Evolutionary conservation across 2,329 filamentous ascomycete species (phyloP).

Genomic region (Rugonectria rugulosa): DNA sequence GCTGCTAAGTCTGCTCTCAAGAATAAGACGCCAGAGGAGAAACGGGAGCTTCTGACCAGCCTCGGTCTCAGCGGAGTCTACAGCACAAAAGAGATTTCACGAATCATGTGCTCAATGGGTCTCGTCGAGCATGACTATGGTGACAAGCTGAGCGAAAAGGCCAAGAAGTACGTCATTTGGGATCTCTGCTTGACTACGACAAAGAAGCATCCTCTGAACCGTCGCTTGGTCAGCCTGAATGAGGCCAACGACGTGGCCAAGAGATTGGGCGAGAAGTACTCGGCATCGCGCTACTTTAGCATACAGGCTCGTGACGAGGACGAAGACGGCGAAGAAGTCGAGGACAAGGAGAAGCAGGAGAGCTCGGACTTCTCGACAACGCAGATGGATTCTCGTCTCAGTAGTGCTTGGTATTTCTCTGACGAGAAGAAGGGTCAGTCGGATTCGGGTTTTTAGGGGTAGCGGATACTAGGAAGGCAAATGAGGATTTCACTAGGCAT

Average conservation of each 20-base stretch:
- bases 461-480: too few species aligned
- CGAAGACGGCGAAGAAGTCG: conserved; percentile 36
- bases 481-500: too few species aligned
- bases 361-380: conserved; percentile 42
- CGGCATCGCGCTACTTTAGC: conserved; percentile 47
- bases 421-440: conserved; percentile 22
- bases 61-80: conserved; percentile 42
- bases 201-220: conserved; percentile 45
- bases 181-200: conserved; percentile 45
- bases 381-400: conserved; percentile 25
- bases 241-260: conserved; percentile 67
- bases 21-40: conserved; percentile 27
- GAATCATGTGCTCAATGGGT: conserved; percentile 40
- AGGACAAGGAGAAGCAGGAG: conserved; percentile 33
- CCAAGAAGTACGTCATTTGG: conserved; percentile 40
- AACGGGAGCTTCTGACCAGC: conserved; percentile 27
- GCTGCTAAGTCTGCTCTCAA: conserved; percentile 17
- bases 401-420: conserved; percentile 30
- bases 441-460: too few species aligned
- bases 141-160: conserved; percentile 9
- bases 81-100: conserved; percentile 31
- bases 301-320: conserved; percentile 39
- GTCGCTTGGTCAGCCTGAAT: conserved; percentile 61
- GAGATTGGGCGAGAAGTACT: conserved; percentile 60
- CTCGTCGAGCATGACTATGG: conserved; percentile 23